phyloP scores from a whole-genome alignment of 2,329 filamentous ascomycete genomes.

The Mycosphaerella arachidis region DNA sequence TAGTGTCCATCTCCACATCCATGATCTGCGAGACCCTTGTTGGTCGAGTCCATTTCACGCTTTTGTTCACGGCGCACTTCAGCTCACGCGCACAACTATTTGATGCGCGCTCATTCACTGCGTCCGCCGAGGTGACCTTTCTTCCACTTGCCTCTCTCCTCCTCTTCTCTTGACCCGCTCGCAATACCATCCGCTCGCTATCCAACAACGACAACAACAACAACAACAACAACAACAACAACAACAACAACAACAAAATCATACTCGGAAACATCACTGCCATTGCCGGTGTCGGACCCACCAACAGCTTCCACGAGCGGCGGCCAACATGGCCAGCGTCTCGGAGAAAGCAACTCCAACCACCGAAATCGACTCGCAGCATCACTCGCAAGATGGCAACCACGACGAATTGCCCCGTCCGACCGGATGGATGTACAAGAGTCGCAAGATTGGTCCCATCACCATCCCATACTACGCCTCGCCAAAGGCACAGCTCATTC shows the following conservation, averaged over 20 bases:
- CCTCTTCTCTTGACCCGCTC: not conserved
- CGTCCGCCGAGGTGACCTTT: not conserved
- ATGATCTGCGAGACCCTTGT: not conserved
- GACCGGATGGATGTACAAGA: conserved; percentile 47
- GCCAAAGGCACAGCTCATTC: conserved; percentile 45
- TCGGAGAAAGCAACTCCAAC: conserved; percentile 17
- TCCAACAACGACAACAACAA: no score
- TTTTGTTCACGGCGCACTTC: not conserved
- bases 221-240: not conserved
- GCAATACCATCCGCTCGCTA: not conserved
- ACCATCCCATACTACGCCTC: conserved; percentile 48
- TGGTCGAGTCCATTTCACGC: not conserved
- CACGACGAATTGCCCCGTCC: conserved; percentile 24
- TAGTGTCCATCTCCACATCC: not conserved
- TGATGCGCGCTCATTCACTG: not conserved
- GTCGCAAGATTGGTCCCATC: conserved; percentile 38
- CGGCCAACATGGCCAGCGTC: conserved; percentile 5
- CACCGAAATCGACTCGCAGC: conserved; percentile 12
- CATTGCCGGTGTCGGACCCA: not conserved
- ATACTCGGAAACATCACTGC: not conserved
- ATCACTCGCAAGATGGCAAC: conserved; percentile 3
- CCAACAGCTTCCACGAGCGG: not conserved
- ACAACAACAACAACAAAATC: not conserved
- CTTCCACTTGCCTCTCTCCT: not conserved
- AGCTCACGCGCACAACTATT: not conserved